Conservation (phyloP, 2,329 filamentous ascomycete genomes). For the Beauveria sp. region DNA sequence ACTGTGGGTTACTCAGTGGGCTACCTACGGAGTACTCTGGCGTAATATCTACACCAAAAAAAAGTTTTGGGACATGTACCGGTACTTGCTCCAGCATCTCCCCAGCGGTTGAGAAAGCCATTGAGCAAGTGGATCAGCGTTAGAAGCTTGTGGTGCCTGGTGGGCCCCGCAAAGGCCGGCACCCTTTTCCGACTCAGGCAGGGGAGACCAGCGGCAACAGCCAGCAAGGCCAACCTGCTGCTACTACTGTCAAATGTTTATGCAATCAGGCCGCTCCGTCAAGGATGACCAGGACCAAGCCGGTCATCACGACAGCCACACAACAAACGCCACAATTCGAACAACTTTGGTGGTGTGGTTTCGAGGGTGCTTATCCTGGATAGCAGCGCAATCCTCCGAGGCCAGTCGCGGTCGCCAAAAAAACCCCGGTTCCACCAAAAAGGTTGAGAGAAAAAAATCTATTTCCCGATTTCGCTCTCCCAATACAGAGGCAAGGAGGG, state of each 20-base stretch:
- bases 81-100: conserved; percentile 10
- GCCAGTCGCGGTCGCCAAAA: not conserved
- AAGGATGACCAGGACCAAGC: no score
- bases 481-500: not conserved
- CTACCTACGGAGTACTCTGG: not conserved
- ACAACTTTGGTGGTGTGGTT: no score
- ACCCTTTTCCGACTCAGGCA: conserved; percentile 3
- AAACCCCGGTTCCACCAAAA: not conserved
- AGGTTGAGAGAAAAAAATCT: not conserved
- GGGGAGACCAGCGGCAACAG: not conserved
- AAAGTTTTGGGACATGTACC: conserved; percentile 14
- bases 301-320: no score
- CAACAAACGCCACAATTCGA: no score
- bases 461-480: conserved; percentile 7
- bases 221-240: not conserved
- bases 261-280: no score
- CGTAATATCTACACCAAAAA: conserved; percentile 2
- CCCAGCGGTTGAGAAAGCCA: conserved; percentile 14
- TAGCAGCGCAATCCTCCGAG: not conserved
- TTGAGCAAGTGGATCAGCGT: conserved; percentile 12
- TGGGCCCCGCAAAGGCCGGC: not conserved
- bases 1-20: no score
- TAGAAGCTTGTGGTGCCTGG: not conserved
- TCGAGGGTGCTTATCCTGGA: not conserved
- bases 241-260: not conserved